Conservation (phyloP, 2,329 filamentous ascomycete species). For the Penicillium sp. region DNA sequence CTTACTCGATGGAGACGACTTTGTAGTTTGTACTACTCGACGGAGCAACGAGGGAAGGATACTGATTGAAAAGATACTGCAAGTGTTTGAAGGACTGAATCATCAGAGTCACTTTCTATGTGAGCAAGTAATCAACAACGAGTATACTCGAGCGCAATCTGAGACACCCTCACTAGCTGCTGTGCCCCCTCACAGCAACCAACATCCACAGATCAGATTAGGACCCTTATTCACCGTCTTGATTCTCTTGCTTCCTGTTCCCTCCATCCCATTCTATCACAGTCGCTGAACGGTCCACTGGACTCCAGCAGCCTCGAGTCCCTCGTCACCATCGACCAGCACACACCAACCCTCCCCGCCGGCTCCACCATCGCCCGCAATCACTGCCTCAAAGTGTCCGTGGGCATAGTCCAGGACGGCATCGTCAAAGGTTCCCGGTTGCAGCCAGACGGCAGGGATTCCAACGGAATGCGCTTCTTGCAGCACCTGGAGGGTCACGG, state of each 20-base stretch:
- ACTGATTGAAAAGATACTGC: neutral
- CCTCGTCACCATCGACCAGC: slow-evolving; percentile 75
- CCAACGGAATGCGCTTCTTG: slow-evolving; percentile 75
- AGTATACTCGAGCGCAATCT: neutral
- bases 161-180: neutral
- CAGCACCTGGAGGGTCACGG: slow-evolving; percentile 72
- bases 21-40: too few relatives aligned
- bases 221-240: neutral
- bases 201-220: neutral
- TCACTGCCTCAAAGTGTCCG: slow-evolving; percentile 67
- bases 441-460: slow-evolving; percentile 78
- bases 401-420: slow-evolving; percentile 71
- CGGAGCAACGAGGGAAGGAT: neutral
- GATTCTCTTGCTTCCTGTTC: neutral
- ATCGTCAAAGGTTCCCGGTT: slow-evolving; percentile 85
- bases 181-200: neutral
- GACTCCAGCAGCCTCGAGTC: slow-evolving; percentile 60
- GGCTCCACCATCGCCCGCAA: slow-evolving; percentile 66
- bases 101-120: neutral
- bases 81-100: neutral
- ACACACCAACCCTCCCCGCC: slow-evolving; percentile 84
- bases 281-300: slow-evolving; percentile 47
- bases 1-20: neutral
- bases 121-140: neutral
- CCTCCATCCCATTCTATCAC: slow-evolving; percentile 19